Evolutionary conservation across 2,329 filamentous ascomycete genomes (phyloP).

Genomic region (Venturia asperata): DNA sequence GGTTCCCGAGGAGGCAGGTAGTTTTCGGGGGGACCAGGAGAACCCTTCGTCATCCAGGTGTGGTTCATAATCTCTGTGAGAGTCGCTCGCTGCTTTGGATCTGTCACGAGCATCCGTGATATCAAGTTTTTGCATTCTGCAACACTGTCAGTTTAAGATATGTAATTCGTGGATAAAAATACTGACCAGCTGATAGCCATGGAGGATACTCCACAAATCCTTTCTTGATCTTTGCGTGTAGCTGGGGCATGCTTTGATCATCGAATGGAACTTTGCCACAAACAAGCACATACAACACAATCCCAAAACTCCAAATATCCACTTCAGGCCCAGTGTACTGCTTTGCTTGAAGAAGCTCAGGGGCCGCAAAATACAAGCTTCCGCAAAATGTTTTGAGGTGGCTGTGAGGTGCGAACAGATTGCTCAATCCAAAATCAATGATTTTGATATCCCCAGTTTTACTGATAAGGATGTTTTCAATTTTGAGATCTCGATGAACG

Average conservation of each 20-base stretch:
- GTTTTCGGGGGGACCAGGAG: conserved; percentile 78
- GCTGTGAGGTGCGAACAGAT: conserved; percentile 78
- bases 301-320: conserved; percentile 97
- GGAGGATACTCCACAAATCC: conserved; percentile 91
- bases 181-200: conserved; percentile 80
- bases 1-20: conserved; percentile 78
- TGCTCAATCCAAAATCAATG: conserved; percentile 96
- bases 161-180: not conserved
- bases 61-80: conserved; percentile 91
- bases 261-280: conserved; percentile 98
- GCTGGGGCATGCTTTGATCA: conserved; percentile 96
- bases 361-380: conserved; percentile 94
- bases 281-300: conserved; percentile 92
- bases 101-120: conserved; percentile 90
- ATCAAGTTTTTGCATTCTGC: conserved; percentile 90
- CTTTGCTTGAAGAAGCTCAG: conserved; percentile 85
- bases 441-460: conserved; percentile 99
- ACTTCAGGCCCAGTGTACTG: conserved; percentile 96
- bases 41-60: conserved; percentile 93
- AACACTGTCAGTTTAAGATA: conserved; percentile 19
- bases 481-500: conserved; percentile 94
- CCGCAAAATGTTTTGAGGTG: conserved; percentile 96
- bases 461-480: conserved; percentile 98
- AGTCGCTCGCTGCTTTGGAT: conserved; percentile 77
- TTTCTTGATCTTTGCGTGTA: conserved; percentile 98